Evolutionary conservation across 2,329 filamentous ascomycete genomes (phyloP), one percentile per base, ranked within the genome.

Genomic region (Hypoxylon sp.): DNA sequence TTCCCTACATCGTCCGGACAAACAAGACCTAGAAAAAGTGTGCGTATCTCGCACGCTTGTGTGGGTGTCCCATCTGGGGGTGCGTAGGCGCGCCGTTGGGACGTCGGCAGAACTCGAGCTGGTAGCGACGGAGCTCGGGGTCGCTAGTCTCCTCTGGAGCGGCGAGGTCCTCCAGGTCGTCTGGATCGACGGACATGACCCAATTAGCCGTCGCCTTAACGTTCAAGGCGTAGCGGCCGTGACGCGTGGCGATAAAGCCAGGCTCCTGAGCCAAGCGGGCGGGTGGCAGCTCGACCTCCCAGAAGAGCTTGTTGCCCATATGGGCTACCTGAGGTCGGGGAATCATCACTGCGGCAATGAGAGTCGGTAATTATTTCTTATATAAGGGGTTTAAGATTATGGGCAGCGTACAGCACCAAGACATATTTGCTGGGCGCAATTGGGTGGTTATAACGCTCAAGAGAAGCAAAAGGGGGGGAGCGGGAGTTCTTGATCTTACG

Each of bases 231-330:
- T 11, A 10, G 3, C 19, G 7, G 39, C 39, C 39, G 5, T 44
- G 39, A 6, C 39, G 39, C 3, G 39, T 44, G 39, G 1, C 39
- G 5, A 44, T 21, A 19, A 11, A 17, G n/a, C 19, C 8, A 21
- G 39, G n/a, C 17, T 21, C 39, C 15, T 8, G 17, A 17, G 8
- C 2, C 39, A 21, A 3, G 17, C 39, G 39, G 3, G 19, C 39
- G n/a, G 13, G 7, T 1, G 3, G 19, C 17, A 44, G 4, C 39
- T 44, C 17, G 17, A 11, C 17, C 1, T 19, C 46, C 63, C 63
- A 66, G 47, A 66, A 66, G 21, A 62, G 27, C 13, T 42, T 15
- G 47, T 24, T 15, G 2, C 39, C 5, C 63, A 66, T 57, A 17
- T 21, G 8, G 11, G 39, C 39, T 10, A 21, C 7, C 39, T 44